Conservation (phyloP, 805 yeast genomes). For the Candida nanaspora region DNA sequence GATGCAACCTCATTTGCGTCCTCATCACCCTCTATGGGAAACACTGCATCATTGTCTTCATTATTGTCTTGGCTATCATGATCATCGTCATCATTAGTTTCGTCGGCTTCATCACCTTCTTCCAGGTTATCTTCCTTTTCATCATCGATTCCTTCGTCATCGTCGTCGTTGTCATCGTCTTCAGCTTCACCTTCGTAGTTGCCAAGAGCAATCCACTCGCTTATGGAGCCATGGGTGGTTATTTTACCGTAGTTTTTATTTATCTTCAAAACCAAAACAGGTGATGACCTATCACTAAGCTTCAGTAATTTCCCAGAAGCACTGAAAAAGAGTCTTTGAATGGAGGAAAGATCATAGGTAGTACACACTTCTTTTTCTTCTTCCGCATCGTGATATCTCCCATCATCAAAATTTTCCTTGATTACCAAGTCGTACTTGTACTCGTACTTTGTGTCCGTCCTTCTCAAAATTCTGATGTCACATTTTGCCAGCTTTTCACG, state of each 20-base stretch:
- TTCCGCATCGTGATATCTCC: conserved; percentile 50
- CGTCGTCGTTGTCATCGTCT: conserved; percentile 12
- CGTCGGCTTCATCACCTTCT: conserved; percentile 13
- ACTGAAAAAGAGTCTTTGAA: conserved; percentile 54
- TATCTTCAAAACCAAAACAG: conserved; percentile 60
- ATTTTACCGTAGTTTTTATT: conserved; percentile 9
- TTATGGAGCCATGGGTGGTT: conserved; percentile 2
- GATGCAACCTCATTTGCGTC: too few species aligned
- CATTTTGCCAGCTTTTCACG: conserved; percentile 64
- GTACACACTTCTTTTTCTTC: conserved; percentile 32
- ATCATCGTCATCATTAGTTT: conserved; percentile 12
- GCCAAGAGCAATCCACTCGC: conserved; percentile 51
- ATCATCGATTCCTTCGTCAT: conserved; percentile 23
- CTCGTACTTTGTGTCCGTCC: conserved; percentile 7
- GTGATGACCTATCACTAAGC: conserved; percentile 53
- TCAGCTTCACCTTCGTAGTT: conserved; percentile 23
- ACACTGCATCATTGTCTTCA: conserved; percentile 13
- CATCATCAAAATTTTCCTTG: conserved; percentile 59
- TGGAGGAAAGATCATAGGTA: conserved; percentile 29
- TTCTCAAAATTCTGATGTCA: conserved; percentile 32
- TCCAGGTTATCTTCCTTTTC: conserved; percentile 16
- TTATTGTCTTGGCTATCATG: conserved; percentile 22
- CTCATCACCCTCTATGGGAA: too few species aligned
- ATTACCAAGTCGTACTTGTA: conserved; percentile 41
- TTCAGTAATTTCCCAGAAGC: conserved; percentile 62